Conservation (phyloP, 352 stramenopile genomes). For the Lagenidium sp. region DNA sequence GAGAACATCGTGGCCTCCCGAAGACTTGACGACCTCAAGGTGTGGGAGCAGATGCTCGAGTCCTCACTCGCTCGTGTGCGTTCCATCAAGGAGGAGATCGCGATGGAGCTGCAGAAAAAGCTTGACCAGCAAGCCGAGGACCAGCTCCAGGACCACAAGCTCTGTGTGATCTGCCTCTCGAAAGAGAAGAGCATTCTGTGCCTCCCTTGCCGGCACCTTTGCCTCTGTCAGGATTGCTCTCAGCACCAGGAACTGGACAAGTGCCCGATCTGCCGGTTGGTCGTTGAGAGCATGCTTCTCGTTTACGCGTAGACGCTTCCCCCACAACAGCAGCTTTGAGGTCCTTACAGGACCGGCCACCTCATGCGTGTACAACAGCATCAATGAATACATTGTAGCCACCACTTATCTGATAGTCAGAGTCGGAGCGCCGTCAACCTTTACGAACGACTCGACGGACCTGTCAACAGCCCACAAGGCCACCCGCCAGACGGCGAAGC, state of each 20-base stretch:
- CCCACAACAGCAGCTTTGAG: background rate
- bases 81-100: conserved; percentile 61
- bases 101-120: conserved; percentile 62
- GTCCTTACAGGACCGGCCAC: too few species aligned
- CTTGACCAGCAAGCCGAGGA: conserved; percentile 69
- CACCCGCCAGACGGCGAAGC: too few species aligned
- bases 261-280: conserved; percentile 77
- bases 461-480: too few species aligned
- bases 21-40: conserved; percentile 50
- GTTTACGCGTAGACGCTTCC: conserved; percentile 53
- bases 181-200: conserved; percentile 82
- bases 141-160: conserved; percentile 68
- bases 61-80: conserved; percentile 43
- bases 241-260: conserved; percentile 58
- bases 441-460: too few species aligned
- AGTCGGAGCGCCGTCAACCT: too few species aligned
- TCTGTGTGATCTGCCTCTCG: conserved; percentile 77
- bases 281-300: conserved; percentile 76
- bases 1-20: conserved; percentile 19
- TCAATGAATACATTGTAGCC: too few species aligned
- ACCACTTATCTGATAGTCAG: too few species aligned
- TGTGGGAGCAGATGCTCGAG: conserved; percentile 65
- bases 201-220: conserved; percentile 74
- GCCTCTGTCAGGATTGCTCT: conserved; percentile 68
- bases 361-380: too few species aligned